These are phyloP conservation scores for Gaeumannomyces sp. DNA, from an alignment of 2,329 filamentous ascomycete genomes.

Conservation along the genomic window DNA sequence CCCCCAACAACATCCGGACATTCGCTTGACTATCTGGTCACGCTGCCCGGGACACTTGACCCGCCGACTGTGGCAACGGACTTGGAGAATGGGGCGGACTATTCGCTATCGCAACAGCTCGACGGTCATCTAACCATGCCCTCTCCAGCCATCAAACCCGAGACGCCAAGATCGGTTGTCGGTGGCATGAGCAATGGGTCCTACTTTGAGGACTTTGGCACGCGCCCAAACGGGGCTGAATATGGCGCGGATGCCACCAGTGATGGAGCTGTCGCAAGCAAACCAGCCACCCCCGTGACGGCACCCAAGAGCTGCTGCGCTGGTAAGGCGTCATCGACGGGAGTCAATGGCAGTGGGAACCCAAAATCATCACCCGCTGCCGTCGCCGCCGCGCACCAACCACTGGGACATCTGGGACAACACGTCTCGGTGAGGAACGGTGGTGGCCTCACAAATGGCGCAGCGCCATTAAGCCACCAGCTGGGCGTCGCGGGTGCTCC, in stretches of 20 bases:
- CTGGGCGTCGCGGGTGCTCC: not conserved
- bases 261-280: not conserved
- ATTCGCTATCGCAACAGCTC: not conserved
- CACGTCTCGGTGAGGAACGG: not conserved
- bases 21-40: slow-evolving; percentile 1
- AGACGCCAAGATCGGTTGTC: slow-evolving; percentile 2
- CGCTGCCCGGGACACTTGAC: not conserved
- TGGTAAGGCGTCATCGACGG: not conserved
- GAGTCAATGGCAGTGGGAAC: slow-evolving; percentile 8
- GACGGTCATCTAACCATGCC: not conserved
- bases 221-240: not conserved
- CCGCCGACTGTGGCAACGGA: not conserved
- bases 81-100: not conserved
- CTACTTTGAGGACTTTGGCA: not conserved
- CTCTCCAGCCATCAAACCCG: slow-evolving; percentile 2
- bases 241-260: too few species aligned
- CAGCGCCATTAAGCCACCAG: not conserved
- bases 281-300: not conserved
- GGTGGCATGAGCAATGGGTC: not conserved
- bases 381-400: not conserved
- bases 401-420: not conserved
- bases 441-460: not conserved
- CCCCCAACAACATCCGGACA: not conserved
- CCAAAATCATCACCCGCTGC: not conserved
- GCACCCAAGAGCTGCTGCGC: slow-evolving; percentile 8